These are phyloP conservation scores for Thinopyrum obtusiflorum DNA, from an alignment of 202 grass and related monocot species.

Conservation along the genomic window DNA sequence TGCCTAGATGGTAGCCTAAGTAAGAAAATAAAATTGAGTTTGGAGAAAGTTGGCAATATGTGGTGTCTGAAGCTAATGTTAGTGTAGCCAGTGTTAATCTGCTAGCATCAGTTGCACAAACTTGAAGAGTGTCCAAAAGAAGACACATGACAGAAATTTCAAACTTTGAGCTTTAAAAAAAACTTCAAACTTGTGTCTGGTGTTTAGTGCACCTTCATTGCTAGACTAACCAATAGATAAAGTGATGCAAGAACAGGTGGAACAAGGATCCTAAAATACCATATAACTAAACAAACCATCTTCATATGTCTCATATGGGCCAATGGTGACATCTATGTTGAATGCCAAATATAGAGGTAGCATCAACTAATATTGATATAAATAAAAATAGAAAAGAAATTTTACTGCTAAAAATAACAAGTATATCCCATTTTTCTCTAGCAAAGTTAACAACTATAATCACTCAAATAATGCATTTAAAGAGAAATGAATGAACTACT, in stretches of 20 bases:
- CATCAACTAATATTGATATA: neutral
- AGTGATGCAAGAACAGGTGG: conserved; percentile 13
- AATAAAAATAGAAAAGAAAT: neutral
- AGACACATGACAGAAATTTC: neutral
- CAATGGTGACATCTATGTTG: conserved; percentile 93
- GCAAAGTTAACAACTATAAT: neutral
- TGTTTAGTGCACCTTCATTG: neutral
- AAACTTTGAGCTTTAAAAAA: too few relatives aligned
- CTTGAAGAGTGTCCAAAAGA: neutral
- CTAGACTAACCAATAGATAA: conserved; percentile 7
- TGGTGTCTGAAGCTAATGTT: neutral
- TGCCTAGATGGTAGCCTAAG: conserved; percentile 8
- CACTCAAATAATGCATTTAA: conserved; percentile 4
- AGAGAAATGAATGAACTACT: conserved; percentile 19
- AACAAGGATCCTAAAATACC: conserved; percentile 48
- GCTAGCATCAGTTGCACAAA: neutral
- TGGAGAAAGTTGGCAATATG: neutral
- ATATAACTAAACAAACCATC: conserved; percentile 93
- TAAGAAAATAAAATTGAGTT: neutral
- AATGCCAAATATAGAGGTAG: conserved; percentile 28
- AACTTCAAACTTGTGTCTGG: neutral
- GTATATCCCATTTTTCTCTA: neutral
- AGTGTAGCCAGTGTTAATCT: neutral
- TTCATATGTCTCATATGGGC: conserved; percentile 97
- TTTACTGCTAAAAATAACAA: neutral